Conservation (phyloP, 2,329 filamentous ascomycete genomes). For the Trichoderma hamatum region DNA sequence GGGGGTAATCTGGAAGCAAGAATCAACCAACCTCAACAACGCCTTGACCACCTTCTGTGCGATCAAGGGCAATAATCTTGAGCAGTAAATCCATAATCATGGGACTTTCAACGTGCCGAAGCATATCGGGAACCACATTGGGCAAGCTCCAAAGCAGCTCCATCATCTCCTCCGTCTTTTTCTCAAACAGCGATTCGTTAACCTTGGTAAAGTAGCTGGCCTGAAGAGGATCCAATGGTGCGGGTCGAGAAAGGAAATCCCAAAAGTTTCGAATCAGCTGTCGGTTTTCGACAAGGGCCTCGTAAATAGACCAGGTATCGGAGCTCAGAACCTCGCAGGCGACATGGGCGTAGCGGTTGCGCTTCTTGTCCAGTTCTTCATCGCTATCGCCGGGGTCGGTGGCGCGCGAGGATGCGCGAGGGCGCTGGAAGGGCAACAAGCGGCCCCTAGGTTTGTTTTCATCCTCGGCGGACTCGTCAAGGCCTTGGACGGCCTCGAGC, state of each 20-base stretch:
- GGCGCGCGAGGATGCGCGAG: conserved; percentile 56
- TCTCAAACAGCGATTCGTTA: conserved; percentile 95
- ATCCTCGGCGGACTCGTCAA: conserved; percentile 55
- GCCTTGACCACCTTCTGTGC: conserved; percentile 85
- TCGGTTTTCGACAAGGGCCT: conserved; percentile 85
- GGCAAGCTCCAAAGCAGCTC: conserved; percentile 83
- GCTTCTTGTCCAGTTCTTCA: conserved; percentile 85
- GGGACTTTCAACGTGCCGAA: conserved; percentile 93
- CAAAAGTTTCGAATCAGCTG: conserved; percentile 82
- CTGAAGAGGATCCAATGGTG: conserved; percentile 87
- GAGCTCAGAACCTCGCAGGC: conserved; percentile 92
- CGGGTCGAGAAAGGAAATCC: conserved; percentile 81
- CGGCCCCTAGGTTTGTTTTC: conserved; percentile 52
- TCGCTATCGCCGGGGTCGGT: conserved; percentile 55
- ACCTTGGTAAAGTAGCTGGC: conserved; percentile 99
- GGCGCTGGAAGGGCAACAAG: conserved; percentile 53
- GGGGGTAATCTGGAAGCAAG: background rate
- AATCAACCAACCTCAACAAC: conserved; percentile 77
- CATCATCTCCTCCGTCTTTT: conserved; percentile 97
- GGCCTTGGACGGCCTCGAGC: conserved; percentile 58
- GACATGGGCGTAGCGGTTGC: conserved; percentile 91
- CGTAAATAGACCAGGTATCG: conserved; percentile 95
- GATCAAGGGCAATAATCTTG: conserved; percentile 96
- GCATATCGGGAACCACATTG: conserved; percentile 78
- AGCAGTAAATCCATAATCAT: conserved; percentile 98